These are phyloP conservation scores for Capsicum chinense DNA, from an alignment of 257 asterid genomes.

Conservation along the genomic window DNA sequence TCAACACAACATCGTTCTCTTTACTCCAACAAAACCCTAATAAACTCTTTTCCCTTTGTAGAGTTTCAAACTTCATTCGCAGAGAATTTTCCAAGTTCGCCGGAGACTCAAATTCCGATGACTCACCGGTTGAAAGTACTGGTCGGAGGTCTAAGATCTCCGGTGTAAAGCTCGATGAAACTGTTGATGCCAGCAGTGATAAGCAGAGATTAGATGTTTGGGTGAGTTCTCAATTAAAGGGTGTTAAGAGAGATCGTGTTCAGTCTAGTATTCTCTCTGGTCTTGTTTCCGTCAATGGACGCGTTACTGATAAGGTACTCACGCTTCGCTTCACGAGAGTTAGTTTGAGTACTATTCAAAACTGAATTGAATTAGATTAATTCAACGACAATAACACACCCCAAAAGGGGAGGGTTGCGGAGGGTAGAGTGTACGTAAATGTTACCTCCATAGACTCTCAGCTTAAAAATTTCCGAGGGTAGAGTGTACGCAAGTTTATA, in stretches of 20 bases:
- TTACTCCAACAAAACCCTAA: constrained; percentile 22
- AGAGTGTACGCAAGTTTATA: no score
- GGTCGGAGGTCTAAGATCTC: constrained; percentile 49
- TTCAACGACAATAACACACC: no score
- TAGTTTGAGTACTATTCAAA: no score
- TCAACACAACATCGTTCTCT: neutral
- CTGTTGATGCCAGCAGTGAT: constrained; percentile 48
- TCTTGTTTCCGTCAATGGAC: constrained; percentile 83
- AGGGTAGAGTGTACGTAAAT: no score
- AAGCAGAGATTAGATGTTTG: constrained; percentile 84
- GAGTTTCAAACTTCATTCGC: constrained; percentile 40
- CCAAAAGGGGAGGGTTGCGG: no score
- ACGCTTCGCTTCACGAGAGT: no score
- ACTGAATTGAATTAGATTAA: no score
- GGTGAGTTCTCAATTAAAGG: constrained; percentile 79
- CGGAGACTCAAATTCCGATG: constrained; percentile 33
- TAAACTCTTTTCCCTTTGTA: neutral
- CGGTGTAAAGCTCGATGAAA: constrained; percentile 64
- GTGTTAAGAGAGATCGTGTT: constrained; percentile 93
- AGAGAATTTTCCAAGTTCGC: constrained; percentile 41
- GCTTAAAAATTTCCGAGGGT: no score
- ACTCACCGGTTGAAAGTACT: constrained; percentile 36
- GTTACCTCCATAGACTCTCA: no score
- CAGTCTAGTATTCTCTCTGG: constrained; percentile 95
- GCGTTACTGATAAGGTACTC: constrained; percentile 61